Conservation (phyloP, 2,329 filamentous ascomycete genomes). For the Trichoderma harzianum region DNA sequence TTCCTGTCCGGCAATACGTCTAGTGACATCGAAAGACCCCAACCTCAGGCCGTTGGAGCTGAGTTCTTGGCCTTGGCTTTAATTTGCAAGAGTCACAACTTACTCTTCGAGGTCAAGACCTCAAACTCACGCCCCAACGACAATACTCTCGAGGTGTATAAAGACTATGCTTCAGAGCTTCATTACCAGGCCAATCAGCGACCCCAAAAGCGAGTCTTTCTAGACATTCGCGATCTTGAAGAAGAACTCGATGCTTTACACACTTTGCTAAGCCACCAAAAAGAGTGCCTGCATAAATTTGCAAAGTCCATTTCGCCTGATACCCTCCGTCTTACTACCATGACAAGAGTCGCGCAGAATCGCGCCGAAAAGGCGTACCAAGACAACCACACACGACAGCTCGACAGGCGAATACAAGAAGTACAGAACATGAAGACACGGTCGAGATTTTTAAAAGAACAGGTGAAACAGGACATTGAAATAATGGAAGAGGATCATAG, state of each 20-base stretch:
- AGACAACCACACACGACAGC: background rate
- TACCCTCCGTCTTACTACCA: background rate
- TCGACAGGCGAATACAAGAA: background rate
- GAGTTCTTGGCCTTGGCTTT: background rate
- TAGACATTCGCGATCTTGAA: conserved; percentile 21
- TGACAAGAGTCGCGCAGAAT: background rate
- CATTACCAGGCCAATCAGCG: background rate
- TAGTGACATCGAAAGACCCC: background rate
- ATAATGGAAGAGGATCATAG: conserved; percentile 30
- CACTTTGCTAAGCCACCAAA: background rate
- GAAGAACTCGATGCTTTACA: conserved; percentile 23
- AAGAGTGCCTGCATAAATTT: background rate
- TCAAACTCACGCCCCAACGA: background rate
- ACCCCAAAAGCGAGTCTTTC: conserved; percentile 17
- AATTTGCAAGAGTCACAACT: background rate
- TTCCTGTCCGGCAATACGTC: background rate
- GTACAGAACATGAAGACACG: conserved; percentile 6
- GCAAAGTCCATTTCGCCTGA: background rate
- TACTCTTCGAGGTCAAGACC: background rate
- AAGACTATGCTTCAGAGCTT: background rate
- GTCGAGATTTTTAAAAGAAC: conserved; percentile 19
- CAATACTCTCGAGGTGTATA: background rate
- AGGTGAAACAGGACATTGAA: conserved; percentile 28
- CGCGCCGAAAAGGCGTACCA: background rate
- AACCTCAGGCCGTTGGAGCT: background rate